Evolutionary conservation across 2,329 filamentous ascomycete species (phyloP).

Genomic region (Penicillium sp.): DNA sequence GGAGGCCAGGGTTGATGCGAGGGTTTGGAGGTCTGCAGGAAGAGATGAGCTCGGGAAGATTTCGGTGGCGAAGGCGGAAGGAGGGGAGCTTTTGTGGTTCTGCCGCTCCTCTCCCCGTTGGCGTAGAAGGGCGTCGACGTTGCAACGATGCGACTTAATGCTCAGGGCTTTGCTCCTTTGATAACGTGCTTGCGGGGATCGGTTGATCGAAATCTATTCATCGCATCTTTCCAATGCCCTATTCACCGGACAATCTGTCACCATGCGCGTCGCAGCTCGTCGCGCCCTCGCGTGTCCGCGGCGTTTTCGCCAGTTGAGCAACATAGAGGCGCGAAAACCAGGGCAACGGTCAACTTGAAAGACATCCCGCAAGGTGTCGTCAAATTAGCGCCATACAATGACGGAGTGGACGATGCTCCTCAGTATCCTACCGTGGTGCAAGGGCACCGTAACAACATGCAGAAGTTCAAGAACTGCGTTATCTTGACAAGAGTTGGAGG

Average conservation of each 20-base stretch:
- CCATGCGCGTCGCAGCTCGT: conserved; percentile 30
- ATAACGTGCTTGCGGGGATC: conserved; percentile 6
- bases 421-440: conserved; percentile 85
- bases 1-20: conserved; percentile 31
- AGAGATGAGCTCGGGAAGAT: conserved; percentile 37
- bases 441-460: conserved; percentile 86
- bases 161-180: conserved; percentile 16
- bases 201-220: background rate
- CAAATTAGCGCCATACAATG: conserved; percentile 45
- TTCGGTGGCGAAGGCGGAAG: conserved; percentile 41
- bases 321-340: conserved; percentile 40
- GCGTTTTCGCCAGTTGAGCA: conserved; percentile 15
- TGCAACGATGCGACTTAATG: conserved; percentile 31
- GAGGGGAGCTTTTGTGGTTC: conserved; percentile 28
- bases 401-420: conserved; percentile 51
- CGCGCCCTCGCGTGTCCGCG: conserved; percentile 21
- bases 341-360: conserved; percentile 44
- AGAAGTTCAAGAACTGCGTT: conserved; percentile 86
- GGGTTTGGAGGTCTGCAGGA: conserved; percentile 21
- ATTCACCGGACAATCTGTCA: conserved; percentile 34
- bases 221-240: conserved; percentile 20
- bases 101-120: conserved; percentile 12
- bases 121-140: conserved; percentile 8
- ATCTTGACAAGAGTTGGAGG: conserved; percentile 88
- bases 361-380: conserved; percentile 61